A percentile compares a stretch with the other conserved stretches of the same genome.
Evolutionary conservation across 768 basidiomycete species (phyloP).

Genomic region (Suillus subluteus): DNA sequence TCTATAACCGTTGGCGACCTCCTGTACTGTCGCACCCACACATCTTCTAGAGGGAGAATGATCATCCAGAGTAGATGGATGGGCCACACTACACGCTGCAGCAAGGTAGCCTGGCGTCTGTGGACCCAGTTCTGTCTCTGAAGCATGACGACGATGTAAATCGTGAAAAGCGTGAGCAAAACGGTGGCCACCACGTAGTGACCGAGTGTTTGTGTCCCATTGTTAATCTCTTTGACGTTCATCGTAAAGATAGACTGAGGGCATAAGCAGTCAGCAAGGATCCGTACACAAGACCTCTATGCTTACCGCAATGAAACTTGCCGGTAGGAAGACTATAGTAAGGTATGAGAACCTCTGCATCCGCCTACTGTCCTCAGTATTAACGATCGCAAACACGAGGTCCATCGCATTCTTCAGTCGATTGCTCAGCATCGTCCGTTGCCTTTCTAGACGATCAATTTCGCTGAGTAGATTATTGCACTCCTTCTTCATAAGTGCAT

Average conservation of each 20-base stretch:
- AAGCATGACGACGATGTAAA: neutral
- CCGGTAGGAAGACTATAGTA: slow-evolving; percentile 57
- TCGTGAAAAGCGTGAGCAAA: neutral
- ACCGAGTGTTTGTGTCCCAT: neutral
- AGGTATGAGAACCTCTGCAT: slow-evolving; percentile 48
- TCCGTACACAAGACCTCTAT: too few relatives aligned
- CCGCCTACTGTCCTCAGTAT: slow-evolving; percentile 50
- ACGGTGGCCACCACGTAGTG: neutral
- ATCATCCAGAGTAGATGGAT: too few relatives aligned
- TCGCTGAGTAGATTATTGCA: slow-evolving; percentile 35
- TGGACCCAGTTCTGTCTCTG: neutral
- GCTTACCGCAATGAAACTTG: slow-evolving; percentile 36
- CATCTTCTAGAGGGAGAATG: too few relatives aligned
- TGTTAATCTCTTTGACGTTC: too few relatives aligned
- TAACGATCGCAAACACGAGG: slow-evolving; percentile 48
- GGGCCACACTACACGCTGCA: too few relatives aligned
- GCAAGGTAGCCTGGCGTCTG: too few relatives aligned
- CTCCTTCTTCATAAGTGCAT: slow-evolving; percentile 23
- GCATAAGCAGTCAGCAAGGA: too few relatives aligned
- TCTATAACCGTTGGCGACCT: too few relatives aligned
- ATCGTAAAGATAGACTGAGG: too few relatives aligned
- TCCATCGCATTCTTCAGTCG: slow-evolving; percentile 24
- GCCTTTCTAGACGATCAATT: slow-evolving; percentile 38
- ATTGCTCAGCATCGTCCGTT: slow-evolving; percentile 17
- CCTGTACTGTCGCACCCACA: too few relatives aligned